These are phyloP conservation scores for Acmispon strigosus DNA, from an alignment of 306 rosid genomes.

Conservation along the genomic window DNA sequence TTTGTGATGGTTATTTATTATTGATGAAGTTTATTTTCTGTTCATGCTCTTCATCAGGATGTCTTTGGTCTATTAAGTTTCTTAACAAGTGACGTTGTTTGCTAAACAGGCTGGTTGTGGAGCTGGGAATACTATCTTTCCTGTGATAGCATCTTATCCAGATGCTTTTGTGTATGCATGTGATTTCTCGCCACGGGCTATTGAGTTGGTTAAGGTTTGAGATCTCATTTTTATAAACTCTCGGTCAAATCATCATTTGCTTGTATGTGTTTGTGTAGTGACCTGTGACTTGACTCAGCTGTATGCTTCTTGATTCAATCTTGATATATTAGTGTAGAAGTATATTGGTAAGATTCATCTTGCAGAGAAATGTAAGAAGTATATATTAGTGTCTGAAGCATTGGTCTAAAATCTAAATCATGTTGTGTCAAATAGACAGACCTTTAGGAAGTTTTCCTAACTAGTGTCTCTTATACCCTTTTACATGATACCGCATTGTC, in stretches of 20 bases:
- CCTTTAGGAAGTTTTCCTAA: not conserved
- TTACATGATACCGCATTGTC: not conserved
- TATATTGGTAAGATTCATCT: not conserved
- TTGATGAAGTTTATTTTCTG: not conserved
- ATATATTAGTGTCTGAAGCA: not conserved
- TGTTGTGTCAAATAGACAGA: not conserved
- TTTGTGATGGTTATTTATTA: not conserved
- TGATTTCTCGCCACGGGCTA: slow-evolving; percentile 90
- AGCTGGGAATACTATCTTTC: slow-evolving; percentile 91
- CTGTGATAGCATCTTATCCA: slow-evolving; percentile 63
- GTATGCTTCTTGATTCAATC: slow-evolving; percentile 15
- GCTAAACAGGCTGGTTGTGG: slow-evolving; percentile 79
- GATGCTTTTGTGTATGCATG: slow-evolving; percentile 80
- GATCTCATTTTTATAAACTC: slow-evolving; percentile 5
- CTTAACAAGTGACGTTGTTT: slow-evolving; percentile 3
- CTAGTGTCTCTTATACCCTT: not conserved
- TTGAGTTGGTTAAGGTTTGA: slow-evolving; percentile 78
- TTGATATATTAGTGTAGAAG: not conserved
- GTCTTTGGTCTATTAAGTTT: not conserved
- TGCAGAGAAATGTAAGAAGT: not conserved
- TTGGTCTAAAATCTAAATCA: slow-evolving; percentile 7
- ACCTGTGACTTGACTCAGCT: not conserved
- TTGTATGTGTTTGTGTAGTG: slow-evolving; percentile 6
- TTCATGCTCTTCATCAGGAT: slow-evolving; percentile 3
- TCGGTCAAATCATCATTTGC: not conserved